Evolutionary conservation across 345 rosid species (phyloP).

Genomic region (Pugionium cornutum): DNA sequence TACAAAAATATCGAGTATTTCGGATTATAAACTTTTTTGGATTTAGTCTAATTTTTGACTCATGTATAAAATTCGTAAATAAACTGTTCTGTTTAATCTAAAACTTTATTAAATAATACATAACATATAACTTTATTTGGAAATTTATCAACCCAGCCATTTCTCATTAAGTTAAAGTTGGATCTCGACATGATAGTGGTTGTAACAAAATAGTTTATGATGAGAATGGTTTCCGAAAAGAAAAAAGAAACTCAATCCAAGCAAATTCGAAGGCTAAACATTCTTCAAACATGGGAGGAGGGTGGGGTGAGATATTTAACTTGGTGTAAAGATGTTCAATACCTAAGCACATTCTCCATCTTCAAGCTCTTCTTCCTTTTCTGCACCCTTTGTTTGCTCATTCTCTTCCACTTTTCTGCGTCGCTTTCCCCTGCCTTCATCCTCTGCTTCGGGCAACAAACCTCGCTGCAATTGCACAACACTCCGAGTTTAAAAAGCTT

Average conservation of each 20-base stretch:
- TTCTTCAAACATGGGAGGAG: no score
- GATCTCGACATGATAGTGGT: no score
- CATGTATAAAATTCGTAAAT: no score
- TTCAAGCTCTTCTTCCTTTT: conserved; percentile 73
- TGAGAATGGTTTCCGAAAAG: background rate
- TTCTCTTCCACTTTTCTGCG: conserved; percentile 67
- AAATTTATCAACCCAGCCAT: conserved; percentile 1
- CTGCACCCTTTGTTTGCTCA: no score
- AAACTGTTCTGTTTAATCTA: no score
- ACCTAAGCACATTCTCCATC: conserved; percentile 82
- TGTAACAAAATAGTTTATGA: conserved; percentile 21
- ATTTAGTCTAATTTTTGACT: no score
- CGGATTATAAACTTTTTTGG: no score
- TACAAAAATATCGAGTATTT: no score
- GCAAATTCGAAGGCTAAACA: conserved; percentile 19
- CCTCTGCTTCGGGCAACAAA: conserved; percentile 64
- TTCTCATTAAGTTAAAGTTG: conserved; percentile 22
- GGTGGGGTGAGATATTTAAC: no score
- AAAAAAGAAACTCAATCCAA: conserved; percentile 23
- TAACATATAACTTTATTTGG: no score
- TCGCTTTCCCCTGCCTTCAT: conserved; percentile 62
- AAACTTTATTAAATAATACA: no score
- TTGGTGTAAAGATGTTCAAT: conserved; percentile 45
- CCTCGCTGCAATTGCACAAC: conserved; percentile 50
- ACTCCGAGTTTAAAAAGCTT: conserved; percentile 7